A percentile compares a stretch with the other conserved stretches of the same genome.
Evolutionary conservation across 208 protist genomes (phyloP).

Genomic region (Acanthamoeba royreba): DNA sequence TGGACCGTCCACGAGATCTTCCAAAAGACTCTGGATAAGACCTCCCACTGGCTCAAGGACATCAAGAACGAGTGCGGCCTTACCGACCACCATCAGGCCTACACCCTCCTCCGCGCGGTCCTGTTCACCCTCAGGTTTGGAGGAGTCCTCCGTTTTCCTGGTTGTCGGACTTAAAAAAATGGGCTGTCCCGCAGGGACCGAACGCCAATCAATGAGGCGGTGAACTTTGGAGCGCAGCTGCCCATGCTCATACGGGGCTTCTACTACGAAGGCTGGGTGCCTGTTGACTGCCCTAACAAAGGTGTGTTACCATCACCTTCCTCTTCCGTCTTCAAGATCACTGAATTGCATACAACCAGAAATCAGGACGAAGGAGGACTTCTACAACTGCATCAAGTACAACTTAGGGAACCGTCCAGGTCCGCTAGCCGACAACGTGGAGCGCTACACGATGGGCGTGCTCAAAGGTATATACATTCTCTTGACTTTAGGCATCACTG

Average conservation of each 20-base stretch:
- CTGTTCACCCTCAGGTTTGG: not conserved
- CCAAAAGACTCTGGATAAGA: slow-evolving; percentile 7
- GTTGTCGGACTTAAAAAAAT: too few relatives aligned
- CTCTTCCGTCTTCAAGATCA: not conserved
- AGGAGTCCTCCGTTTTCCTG: too few relatives aligned
- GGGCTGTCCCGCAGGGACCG: not conserved
- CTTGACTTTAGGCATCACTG: too few relatives aligned
- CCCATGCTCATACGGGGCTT: slow-evolving; percentile 1
- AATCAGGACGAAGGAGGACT: not conserved
- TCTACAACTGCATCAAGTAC: not conserved
- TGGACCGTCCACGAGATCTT: slow-evolving; percentile 30
- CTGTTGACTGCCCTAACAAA: not conserved
- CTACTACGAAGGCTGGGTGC: slow-evolving; percentile 25
- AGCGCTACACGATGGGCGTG: not conserved
- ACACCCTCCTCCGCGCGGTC: not conserved
- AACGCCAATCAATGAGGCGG: not conserved
- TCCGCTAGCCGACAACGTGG: not conserved
- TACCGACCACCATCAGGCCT: not conserved
- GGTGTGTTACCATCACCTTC: too few relatives aligned
- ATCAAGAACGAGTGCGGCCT: slow-evolving; percentile 1
- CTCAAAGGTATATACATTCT: not conserved
- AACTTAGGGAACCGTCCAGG: not conserved
- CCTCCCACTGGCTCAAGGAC: slow-evolving; percentile 16
- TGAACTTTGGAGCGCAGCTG: slow-evolving; percentile 16
- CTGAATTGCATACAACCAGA: not conserved